Base-by-base conservation (phyloP, 2,329 filamentous ascomycete species). In the Aspergillus sp. region DNA sequence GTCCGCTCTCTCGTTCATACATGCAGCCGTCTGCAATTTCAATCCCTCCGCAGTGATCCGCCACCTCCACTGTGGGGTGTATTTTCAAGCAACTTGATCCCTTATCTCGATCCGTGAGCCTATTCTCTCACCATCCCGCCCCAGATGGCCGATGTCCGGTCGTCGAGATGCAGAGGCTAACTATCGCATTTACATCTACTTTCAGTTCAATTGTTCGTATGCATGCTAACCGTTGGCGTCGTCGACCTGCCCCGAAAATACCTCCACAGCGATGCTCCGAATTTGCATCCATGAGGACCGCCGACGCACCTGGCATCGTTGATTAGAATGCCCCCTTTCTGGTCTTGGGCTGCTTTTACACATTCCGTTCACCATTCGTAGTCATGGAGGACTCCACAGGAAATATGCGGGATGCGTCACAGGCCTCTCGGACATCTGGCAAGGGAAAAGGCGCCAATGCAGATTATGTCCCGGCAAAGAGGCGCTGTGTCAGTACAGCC, bases 401-500 rank as follows among this genome's bases (percentile, higher is more conserved):
- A 48, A 55, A 55, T 48, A 41, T 27, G 42, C 41, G 33, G 41
- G 50, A 48, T 43, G 33, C 41, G 41, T 30, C 42, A 39, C 49
- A 54, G 34, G 50, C 41, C 8, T 38, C 52, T 48, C 55, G 52
- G 46, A 45, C 48, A 30, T 44, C 48, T 34, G 40, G 53, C 9
- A 61, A 57, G 54, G 49, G 44, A 33, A 61, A 67, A 50, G 59
- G 53, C 39, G 59, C 65, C 55, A 62, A 52, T 47, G 51, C 61
- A 44, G 62, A 63, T 44, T 55, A 52, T 47, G 53, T 51, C 19
- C 53, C 63, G 12, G 63, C 64, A 7, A 90, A 90, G 66, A 76
- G 86, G 52, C 78, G 85, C 56, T 90, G 86, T 65, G 85, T 91
- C 48, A 89, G 85, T 68, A 90, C 85, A n/a, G 86, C 86, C 7